phyloP scores from a whole-genome alignment of 352 stramenopile genomes.

The Phytophthora nicotianae region DNA sequence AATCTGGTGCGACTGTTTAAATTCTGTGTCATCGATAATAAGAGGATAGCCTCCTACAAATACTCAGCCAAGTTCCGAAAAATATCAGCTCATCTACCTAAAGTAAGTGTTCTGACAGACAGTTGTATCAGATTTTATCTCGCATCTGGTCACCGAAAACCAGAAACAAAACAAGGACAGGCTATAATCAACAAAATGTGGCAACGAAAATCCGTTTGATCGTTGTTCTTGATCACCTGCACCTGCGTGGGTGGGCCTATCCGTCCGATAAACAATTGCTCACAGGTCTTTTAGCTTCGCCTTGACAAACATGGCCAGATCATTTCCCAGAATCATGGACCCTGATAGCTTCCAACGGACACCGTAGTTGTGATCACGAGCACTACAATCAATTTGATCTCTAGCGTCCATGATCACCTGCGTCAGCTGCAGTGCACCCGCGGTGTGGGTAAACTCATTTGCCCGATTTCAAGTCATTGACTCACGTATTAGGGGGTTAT shows the following conservation, averaged over 20 bases:
- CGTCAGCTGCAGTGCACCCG: neutral
- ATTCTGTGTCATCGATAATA: neutral
- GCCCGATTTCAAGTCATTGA: neutral
- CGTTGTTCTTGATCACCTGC: neutral
- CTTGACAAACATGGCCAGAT: no score
- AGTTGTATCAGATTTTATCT: neutral
- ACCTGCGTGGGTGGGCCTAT: neutral
- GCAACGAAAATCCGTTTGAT: constrained; percentile 5
- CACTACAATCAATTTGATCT: neutral
- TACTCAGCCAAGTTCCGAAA: neutral
- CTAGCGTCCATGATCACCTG: neutral
- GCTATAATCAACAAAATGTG: constrained; percentile 1
- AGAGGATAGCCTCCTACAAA: constrained; percentile 2
- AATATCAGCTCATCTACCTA: neutral
- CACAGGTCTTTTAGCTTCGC: no score
- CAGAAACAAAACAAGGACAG: constrained; percentile 7
- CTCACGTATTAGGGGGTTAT: no score
- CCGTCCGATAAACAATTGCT: neutral
- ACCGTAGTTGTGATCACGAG: neutral
- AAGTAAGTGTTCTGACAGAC: constrained; percentile 21
- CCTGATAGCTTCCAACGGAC: no score
- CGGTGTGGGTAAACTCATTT: neutral
- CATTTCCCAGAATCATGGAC: no score
- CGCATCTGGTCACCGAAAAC: constrained; percentile 2
- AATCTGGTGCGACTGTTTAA: constrained; percentile 20